Evolutionary conservation across 495 filamentous ascomycete genomes (phyloP).

Genomic region (Hypoxylon rickii): DNA sequence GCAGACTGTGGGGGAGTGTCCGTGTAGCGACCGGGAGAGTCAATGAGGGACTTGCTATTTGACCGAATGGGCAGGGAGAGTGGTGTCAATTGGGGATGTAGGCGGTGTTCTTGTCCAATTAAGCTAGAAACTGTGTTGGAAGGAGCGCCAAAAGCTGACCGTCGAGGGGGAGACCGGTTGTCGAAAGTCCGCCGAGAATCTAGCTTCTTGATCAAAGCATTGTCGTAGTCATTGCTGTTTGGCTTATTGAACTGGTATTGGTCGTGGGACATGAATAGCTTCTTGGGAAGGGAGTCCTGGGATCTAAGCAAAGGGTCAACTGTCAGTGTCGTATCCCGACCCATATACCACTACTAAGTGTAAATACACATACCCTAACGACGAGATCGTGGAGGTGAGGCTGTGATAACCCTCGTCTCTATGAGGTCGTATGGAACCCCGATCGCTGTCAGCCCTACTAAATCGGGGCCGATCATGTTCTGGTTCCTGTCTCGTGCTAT

Average conservation of each 20-base stretch:
- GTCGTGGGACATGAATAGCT: conserved; percentile 49
- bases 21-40: conserved; percentile 49
- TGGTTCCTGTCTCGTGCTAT: conserved; percentile 30
- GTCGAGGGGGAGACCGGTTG: conserved; percentile 58
- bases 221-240: conserved; percentile 75
- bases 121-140: conserved; percentile 46
- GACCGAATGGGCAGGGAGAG: conserved; percentile 54
- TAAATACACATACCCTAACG: conserved; percentile 31
- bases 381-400: conserved; percentile 39
- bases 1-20: conserved; percentile 54
- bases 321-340: conserved; percentile 19
- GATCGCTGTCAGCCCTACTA: conserved; percentile 35
- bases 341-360: not conserved
- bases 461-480: conserved; percentile 27
- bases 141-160: conserved; percentile 57
- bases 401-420: conserved; percentile 41
- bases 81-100: conserved; percentile 51
- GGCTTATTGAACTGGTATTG: conserved; percentile 57
- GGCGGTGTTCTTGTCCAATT: conserved; percentile 50
- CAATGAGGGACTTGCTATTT: conserved; percentile 43
- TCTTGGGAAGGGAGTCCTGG: conserved; percentile 44
- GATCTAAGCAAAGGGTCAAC: conserved; percentile 17
- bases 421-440: conserved; percentile 23
- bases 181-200: conserved; percentile 64
- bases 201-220: conserved; percentile 75